These are phyloP conservation scores for Russula abietina DNA, from an alignment of 768 basidiomycete species.

Conservation along the genomic window DNA sequence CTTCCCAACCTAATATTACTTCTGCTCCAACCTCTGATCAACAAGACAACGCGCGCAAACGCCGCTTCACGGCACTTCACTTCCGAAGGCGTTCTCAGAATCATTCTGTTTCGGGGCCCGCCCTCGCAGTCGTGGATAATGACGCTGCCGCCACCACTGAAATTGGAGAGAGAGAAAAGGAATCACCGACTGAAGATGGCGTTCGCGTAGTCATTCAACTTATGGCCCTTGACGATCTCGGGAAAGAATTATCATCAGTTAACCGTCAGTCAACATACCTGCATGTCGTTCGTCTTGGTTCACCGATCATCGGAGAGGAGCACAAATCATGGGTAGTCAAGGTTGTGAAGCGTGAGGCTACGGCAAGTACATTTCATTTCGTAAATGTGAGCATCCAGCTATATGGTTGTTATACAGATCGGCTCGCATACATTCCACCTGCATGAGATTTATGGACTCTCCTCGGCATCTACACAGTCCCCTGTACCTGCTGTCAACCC, in stretches of 20 bases:
- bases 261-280: conserved; percentile 91
- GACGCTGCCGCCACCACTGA: conserved; percentile 37
- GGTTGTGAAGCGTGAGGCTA: conserved; percentile 88
- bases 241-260: conserved; percentile 53
- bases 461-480: conserved; percentile 40
- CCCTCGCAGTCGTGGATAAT: conserved; percentile 71
- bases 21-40: conserved; percentile 28
- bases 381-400: conserved; percentile 2
- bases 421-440: conserved; percentile 91
- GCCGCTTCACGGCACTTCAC: conserved; percentile 66
- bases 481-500: conserved; percentile 36
- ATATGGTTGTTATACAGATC: conserved; percentile 45
- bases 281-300: conserved; percentile 70
- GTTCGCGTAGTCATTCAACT: conserved; percentile 75
- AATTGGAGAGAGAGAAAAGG: conserved; percentile 39
- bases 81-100: conserved; percentile 46
- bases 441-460: conserved; percentile 91
- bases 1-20: conserved; percentile 11
- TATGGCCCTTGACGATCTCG: conserved; percentile 74
- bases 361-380: conserved; percentile 38
- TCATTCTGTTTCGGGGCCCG: conserved; percentile 63
- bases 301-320: conserved; percentile 37
- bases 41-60: conserved; percentile 30
- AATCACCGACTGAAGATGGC: conserved; percentile 47
- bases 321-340: conserved; percentile 83